A percentile compares a stretch with the other conserved stretches of the same genome.
These are phyloP conservation scores for Plasmopara muralis DNA, from an alignment of 352 stramenopile genomes.

Conservation along the genomic window DNA sequence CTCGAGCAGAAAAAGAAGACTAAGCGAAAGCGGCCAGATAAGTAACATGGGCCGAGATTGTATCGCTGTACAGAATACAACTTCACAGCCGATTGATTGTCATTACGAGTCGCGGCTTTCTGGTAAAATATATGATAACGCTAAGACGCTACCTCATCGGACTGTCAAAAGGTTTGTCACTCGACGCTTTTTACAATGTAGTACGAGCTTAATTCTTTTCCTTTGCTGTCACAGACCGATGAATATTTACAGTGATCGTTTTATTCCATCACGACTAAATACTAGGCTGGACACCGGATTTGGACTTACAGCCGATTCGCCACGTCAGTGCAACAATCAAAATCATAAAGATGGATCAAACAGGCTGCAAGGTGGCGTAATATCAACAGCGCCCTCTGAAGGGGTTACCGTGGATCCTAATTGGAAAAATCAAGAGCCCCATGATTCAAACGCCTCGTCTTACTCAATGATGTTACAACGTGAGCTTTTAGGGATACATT, in stretches of 20 bases:
- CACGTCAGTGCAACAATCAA: constrained; percentile 25
- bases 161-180: constrained; percentile 39
- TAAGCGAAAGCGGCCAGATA: constrained; percentile 10
- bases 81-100: constrained; percentile 35
- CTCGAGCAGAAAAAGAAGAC: constrained; percentile 11
- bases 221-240: constrained; percentile 36
- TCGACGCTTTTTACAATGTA: background rate
- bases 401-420: constrained; percentile 5
- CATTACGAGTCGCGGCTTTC: constrained; percentile 46
- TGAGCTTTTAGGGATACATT: constrained; percentile 63
- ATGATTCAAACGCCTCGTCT: constrained; percentile 20
- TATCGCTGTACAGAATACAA: constrained; percentile 8
- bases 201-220: background rate
- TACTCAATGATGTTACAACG: constrained; percentile 78
- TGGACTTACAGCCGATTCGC: constrained; percentile 43
- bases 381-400: constrained; percentile 3
- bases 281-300: constrained; percentile 78
- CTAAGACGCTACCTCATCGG: constrained; percentile 35
- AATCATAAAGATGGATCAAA: constrained; percentile 9
- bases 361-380: constrained; percentile 4
- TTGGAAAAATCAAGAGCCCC: constrained; percentile 14
- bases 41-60: constrained; percentile 16
- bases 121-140: constrained; percentile 27
- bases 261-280: constrained; percentile 68
- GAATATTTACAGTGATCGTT: constrained; percentile 84